Evolutionary conservation across 1,139 yeast genomes (phyloP), one percentile per base, ranked within the genome.

Genomic region (Taiozyma sp.): DNA sequence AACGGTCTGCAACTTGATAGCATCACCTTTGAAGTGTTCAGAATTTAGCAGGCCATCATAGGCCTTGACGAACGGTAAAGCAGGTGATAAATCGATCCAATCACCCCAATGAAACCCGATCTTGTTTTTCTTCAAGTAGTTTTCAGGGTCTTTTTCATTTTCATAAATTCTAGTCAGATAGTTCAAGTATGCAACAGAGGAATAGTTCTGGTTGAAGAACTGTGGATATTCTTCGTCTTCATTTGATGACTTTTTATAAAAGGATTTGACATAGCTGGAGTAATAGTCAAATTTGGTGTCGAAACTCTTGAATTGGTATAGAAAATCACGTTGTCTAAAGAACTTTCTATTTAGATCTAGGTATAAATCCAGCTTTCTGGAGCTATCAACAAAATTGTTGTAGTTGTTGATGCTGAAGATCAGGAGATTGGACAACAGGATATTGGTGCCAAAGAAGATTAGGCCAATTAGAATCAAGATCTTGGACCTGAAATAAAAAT

Each of bases 91-190:
- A 47, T 64, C 66, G n/a, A 55, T 56, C 67, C 67, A 64, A 46
- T 64, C 67, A 42, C 58, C 60, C 67, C 67, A 64, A 48, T 64
- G 65, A 51, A 64, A 64, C 9, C 50, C 53, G 10, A 57, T 46
- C 19, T 51, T 48, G 39, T 59, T 46, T 1, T 45, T 16, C 22
- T 38, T 3, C 12, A 60, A 19, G 42, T 48, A 56, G 1, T 12
- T n/a, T 22, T 56, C 58, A 14, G 63, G 62, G 23, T 56, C 49
- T 2, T 36, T 23, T 46, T 62, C 54, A n/a, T 39, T 40, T 24
- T 45, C 14, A 32, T 54, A 56, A n/a, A 56, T 49, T 28, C 48
- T 24, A 5, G 27, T 39, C 2, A 61, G 27, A 39, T 56, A 47
- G 14, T 48, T 47, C 10, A 55, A 13, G 41, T 49, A 53, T 1